phyloP scores from a whole-genome alignment of 768 basidiomycete genomes.

The Xerocomellus dryophilus region DNA sequence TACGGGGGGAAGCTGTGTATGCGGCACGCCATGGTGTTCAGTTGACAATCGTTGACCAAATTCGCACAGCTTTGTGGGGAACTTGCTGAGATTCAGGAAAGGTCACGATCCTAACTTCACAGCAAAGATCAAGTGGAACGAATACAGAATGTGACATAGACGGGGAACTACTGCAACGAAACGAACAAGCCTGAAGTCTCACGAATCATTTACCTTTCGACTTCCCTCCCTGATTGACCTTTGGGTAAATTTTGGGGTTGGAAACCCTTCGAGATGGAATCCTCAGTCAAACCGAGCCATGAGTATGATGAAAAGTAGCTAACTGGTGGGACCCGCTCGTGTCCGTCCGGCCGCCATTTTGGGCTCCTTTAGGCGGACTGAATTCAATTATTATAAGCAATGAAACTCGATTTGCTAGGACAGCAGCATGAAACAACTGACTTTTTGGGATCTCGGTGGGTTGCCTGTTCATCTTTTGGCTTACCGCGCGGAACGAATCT shows the following conservation, averaged over 20 bases:
- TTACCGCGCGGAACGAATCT: slow-evolving; percentile 11
- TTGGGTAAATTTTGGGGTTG: not conserved
- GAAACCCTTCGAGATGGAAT: not conserved
- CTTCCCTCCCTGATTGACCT: not conserved
- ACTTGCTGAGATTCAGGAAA: not conserved
- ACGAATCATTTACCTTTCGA: not conserved
- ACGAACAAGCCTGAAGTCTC: not conserved
- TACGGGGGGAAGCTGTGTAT: not conserved
- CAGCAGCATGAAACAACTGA: not conserved
- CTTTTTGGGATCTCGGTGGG: not conserved
- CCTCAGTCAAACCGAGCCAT: not conserved
- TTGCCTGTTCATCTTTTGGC: fast-evolving
- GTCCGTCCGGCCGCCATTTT: not conserved
- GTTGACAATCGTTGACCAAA: not conserved
- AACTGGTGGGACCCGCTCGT: not conserved
- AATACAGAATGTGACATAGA: not conserved
- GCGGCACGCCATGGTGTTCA: not conserved
- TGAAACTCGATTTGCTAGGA: not conserved
- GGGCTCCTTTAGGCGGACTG: not conserved
- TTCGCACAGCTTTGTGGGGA: slow-evolving; percentile 1
- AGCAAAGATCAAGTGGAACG: not conserved
- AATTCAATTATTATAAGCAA: no score
- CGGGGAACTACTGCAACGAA: not conserved
- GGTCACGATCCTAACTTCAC: not conserved
- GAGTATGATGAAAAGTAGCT: not conserved